A percentile compares a stretch with the other conserved stretches of the same genome.
These are phyloP conservation scores for Aphanomyces stellatus DNA, from an alignment of 352 stramenopile genomes.

Conservation along the genomic window DNA sequence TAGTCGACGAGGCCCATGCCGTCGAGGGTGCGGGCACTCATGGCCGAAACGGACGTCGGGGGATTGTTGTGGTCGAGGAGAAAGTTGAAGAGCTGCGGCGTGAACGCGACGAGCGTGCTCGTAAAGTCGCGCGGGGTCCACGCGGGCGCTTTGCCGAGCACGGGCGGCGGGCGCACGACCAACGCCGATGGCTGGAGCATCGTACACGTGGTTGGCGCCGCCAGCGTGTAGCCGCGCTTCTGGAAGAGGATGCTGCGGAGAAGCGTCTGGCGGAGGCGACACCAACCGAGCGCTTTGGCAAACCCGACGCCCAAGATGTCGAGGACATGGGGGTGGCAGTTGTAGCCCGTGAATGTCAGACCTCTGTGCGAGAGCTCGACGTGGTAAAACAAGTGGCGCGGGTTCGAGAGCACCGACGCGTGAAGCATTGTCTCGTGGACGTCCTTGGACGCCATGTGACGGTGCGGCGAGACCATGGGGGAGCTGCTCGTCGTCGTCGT, in stretches of 20 bases:
- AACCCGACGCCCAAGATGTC: constrained; percentile 7
- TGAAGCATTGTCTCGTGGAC: constrained; percentile 7
- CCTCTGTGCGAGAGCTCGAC: constrained; percentile 11
- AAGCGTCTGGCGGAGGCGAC: constrained; percentile 5
- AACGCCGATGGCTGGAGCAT: constrained; percentile 16
- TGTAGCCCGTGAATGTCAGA: constrained; percentile 1
- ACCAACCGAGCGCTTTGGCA: constrained; percentile 13
- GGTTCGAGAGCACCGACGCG: background rate
- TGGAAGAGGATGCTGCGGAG: constrained; percentile 18
- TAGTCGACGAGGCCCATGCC: constrained; percentile 20
- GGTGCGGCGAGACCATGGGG: background rate
- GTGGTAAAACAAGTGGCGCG: constrained; percentile 15
- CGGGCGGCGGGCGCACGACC: background rate
- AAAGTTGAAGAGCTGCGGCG: constrained; percentile 13
- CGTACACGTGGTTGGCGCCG: background rate
- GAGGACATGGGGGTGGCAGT: constrained; percentile 8
- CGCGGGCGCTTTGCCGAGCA: background rate
- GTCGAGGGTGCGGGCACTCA: background rate
- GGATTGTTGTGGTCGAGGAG: constrained; percentile 4
- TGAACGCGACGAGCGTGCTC: background rate
- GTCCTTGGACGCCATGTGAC: background rate
- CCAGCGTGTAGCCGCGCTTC: constrained; percentile 10
- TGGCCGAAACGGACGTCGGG: background rate
- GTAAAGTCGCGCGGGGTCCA: background rate
- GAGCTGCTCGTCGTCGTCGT: background rate